phyloP scores from a whole-genome alignment of 768 basidiomycete species.

The Ephemerocybe angulata region DNA sequence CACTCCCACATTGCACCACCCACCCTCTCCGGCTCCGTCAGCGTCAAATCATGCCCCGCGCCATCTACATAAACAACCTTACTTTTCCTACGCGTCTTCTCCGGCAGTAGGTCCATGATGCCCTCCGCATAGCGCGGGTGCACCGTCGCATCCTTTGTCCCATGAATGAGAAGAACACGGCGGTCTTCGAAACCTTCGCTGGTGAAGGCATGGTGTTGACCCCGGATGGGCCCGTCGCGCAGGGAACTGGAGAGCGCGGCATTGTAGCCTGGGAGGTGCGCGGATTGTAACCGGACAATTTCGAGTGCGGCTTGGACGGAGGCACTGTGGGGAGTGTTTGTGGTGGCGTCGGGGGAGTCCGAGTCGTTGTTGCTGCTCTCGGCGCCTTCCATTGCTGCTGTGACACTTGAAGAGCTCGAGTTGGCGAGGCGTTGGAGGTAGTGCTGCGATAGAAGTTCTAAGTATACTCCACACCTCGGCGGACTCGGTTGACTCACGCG shows the following conservation, averaged over 20 bases:
- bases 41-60: conserved; percentile 51
- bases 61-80: conserved; percentile 46
- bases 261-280: conserved; percentile 72
- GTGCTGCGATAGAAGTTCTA: conserved; percentile 28
- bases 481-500: conserved; percentile 33
- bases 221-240: conserved; percentile 68
- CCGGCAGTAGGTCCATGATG: conserved; percentile 43
- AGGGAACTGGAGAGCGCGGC: conserved; percentile 73
- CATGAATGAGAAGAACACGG: conserved; percentile 63
- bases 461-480: conserved; percentile 15
- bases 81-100: conserved; percentile 29
- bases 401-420: conserved; percentile 15
- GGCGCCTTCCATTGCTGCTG: not conserved
- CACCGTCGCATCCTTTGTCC: conserved; percentile 58
- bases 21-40: conserved; percentile 39
- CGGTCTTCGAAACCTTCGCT: conserved; percentile 45
- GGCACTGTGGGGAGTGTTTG: not conserved
- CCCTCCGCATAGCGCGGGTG: conserved; percentile 49
- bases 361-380: not conserved
- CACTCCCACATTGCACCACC: conserved; percentile 31
- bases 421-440: conserved; percentile 52
- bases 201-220: conserved; percentile 51
- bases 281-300: conserved; percentile 77
- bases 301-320: conserved; percentile 21
- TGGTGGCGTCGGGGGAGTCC: not conserved